These are phyloP conservation scores for Cladophialophora chaetospira DNA, from an alignment of 2,329 filamentous ascomycete species.

Conservation along the genomic window DNA sequence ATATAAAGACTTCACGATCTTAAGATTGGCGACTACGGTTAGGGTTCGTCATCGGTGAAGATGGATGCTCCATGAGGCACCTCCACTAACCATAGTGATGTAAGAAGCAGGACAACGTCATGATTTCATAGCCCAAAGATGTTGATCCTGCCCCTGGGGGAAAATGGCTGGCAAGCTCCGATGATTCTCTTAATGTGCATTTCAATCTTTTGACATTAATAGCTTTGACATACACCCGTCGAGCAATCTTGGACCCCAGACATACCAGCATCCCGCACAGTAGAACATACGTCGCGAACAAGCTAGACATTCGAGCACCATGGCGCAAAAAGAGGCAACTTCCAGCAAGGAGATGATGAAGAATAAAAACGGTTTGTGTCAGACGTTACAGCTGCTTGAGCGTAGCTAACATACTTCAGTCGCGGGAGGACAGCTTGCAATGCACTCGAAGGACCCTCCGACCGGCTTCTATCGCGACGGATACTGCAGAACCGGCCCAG, in stretches of 20 bases:
- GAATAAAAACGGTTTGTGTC: slow-evolving; percentile 30
- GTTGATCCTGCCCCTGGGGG: neutral
- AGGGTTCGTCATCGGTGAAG: neutral
- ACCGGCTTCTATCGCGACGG: slow-evolving; percentile 65
- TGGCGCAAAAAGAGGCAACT: slow-evolving; percentile 13
- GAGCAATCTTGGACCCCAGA: neutral
- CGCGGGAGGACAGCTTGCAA: slow-evolving; percentile 59
- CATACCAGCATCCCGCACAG: neutral
- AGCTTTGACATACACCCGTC: neutral
- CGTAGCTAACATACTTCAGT: slow-evolving; percentile 38
- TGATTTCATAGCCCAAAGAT: slow-evolving; percentile 3
- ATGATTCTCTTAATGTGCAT: neutral
- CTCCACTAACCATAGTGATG: neutral
- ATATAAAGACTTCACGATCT: too few species aligned
- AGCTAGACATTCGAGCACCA: neutral
- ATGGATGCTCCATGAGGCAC: neutral
- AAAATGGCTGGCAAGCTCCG: slow-evolving; percentile 3
- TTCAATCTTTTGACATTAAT: neutral
- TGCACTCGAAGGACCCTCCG: slow-evolving; percentile 60
- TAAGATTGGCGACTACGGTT: neutral
- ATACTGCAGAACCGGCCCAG: slow-evolving; percentile 58
- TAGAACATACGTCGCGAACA: neutral
- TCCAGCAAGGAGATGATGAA: slow-evolving; percentile 31
- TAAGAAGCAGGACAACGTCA: slow-evolving; percentile 10
- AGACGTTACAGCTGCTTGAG: too few species aligned